phyloP scores from a whole-genome alignment of 495 filamentous ascomycete genomes.

The Daldinia vernicosa region DNA sequence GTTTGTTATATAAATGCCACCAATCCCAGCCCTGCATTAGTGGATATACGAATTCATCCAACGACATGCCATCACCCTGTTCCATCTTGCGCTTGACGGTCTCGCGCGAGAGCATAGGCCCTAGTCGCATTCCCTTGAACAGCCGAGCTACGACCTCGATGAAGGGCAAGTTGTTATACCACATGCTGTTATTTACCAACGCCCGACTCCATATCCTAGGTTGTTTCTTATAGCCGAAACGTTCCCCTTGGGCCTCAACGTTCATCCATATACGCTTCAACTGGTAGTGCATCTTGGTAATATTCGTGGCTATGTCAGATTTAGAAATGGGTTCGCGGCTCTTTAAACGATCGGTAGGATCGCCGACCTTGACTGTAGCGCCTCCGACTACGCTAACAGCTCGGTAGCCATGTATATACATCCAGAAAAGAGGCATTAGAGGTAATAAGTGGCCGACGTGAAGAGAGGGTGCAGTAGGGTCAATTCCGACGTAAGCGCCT shows the following conservation, averaged over 20 bases:
- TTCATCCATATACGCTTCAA: slow-evolving; percentile 78
- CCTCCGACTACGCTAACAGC: slow-evolving; percentile 83
- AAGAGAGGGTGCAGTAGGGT: slow-evolving; percentile 89
- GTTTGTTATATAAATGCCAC: slow-evolving; percentile 76
- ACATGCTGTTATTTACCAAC: slow-evolving; percentile 79
- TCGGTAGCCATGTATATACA: slow-evolving; percentile 83
- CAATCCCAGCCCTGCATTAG: slow-evolving; percentile 97
- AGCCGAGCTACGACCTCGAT: slow-evolving; percentile 76
- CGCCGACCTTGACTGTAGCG: slow-evolving; percentile 85
- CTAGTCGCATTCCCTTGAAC: slow-evolving; percentile 76
- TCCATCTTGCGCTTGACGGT: slow-evolving; percentile 86
- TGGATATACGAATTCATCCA: slow-evolving; percentile 92
- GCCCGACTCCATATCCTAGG: slow-evolving; percentile 68
- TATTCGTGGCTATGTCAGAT: slow-evolving; percentile 70
- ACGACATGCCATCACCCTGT: slow-evolving; percentile 88
- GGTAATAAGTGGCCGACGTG: slow-evolving; percentile 94
- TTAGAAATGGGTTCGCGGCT: slow-evolving; percentile 67
- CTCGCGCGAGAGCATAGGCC: slow-evolving; percentile 87
- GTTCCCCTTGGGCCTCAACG: slow-evolving; percentile 68
- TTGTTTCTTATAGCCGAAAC: slow-evolving; percentile 67
- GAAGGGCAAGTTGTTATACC: slow-evolving; percentile 76
- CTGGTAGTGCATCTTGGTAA: slow-evolving; percentile 81
- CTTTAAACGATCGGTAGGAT: slow-evolving; percentile 80
- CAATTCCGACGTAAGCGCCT: slow-evolving; percentile 88
- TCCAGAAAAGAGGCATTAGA: slow-evolving; percentile 93